A percentile compares a stretch with the other conserved stretches of the same genome.
Evolutionary conservation across 345 rosid genomes (phyloP).

Genomic region (Populus davidiana): DNA sequence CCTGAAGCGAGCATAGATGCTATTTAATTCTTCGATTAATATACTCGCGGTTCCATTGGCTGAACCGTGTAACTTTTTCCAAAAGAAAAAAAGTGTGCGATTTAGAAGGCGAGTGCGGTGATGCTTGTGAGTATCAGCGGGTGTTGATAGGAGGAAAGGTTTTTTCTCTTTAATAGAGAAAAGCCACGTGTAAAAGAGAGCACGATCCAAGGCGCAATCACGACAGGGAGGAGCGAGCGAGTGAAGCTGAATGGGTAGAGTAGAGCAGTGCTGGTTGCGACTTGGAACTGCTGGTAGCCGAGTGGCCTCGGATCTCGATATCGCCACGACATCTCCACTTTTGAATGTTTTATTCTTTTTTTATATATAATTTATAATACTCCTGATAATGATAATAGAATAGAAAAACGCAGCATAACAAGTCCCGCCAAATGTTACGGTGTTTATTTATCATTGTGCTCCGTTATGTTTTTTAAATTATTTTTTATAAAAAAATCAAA

Average conservation of each 20-base stretch:
- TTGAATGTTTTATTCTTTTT: background rate
- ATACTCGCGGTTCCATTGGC: background rate
- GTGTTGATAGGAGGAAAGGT: background rate
- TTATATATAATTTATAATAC: background rate
- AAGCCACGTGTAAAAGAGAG: constrained; percentile 18
- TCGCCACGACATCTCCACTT: constrained; percentile 8
- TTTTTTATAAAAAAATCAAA: too few species aligned
- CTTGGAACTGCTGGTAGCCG: constrained; percentile 13
- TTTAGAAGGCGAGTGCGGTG: too few species aligned
- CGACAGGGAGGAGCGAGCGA: too few species aligned
- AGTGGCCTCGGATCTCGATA: constrained; percentile 28
- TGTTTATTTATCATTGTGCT: too few species aligned
- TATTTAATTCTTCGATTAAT: background rate
- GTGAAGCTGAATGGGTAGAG: background rate
- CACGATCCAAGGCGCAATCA: constrained; percentile 11
- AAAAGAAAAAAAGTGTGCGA: background rate
- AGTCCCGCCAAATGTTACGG: too few species aligned
- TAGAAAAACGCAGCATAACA: too few species aligned
- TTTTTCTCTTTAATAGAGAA: too few species aligned
- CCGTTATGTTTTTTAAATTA: too few species aligned
- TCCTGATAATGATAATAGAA: too few species aligned
- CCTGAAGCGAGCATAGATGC: background rate
- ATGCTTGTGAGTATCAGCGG: background rate
- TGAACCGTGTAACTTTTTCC: background rate
- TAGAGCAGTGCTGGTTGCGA: too few species aligned